These are phyloP conservation scores for Arthrinium phaeospermum DNA, from an alignment of 2,329 filamentous ascomycete species.

Conservation along the genomic window DNA sequence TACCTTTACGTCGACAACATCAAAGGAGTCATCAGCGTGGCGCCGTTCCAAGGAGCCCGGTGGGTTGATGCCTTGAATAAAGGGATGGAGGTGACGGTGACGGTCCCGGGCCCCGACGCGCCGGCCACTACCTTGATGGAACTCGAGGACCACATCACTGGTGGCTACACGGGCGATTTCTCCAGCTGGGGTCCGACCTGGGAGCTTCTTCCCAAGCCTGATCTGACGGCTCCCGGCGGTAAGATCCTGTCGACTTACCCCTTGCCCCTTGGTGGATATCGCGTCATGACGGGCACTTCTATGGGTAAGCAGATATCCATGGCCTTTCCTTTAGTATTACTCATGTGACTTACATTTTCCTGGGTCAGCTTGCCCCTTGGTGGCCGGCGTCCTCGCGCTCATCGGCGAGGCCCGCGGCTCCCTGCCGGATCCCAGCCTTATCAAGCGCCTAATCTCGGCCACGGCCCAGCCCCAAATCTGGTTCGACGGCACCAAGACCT, in stretches of 20 bases:
- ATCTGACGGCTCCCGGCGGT: slow-evolving; percentile 54
- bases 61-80: slow-evolving; percentile 32
- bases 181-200: slow-evolving; percentile 54
- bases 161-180: slow-evolving; percentile 45
- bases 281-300: slow-evolving; percentile 58
- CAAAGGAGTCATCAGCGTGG: slow-evolving; percentile 27
- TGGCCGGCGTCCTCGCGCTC: slow-evolving; percentile 46
- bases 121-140: slow-evolving; percentile 23
- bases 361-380: slow-evolving; percentile 42
- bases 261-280: slow-evolving; percentile 47
- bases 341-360: slow-evolving; percentile 29
- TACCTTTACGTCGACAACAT: slow-evolving; percentile 22
- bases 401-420: slow-evolving; percentile 38
- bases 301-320: slow-evolving; percentile 48
- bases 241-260: slow-evolving; percentile 59
- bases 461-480: slow-evolving; percentile 35
- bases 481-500: slow-evolving; percentile 13
- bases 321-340: neutral
- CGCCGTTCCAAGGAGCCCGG: slow-evolving; percentile 29
- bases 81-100: slow-evolving; percentile 31
- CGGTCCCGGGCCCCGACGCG: slow-evolving; percentile 26
- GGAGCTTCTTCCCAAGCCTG: slow-evolving; percentile 54
- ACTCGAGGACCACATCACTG: slow-evolving; percentile 31
- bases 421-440: slow-evolving; percentile 30
- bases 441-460: slow-evolving; percentile 37